These are phyloP conservation scores for Trametes polyzona DNA, from an alignment of 1,284 basidiomycete species.

Conservation along the genomic window DNA sequence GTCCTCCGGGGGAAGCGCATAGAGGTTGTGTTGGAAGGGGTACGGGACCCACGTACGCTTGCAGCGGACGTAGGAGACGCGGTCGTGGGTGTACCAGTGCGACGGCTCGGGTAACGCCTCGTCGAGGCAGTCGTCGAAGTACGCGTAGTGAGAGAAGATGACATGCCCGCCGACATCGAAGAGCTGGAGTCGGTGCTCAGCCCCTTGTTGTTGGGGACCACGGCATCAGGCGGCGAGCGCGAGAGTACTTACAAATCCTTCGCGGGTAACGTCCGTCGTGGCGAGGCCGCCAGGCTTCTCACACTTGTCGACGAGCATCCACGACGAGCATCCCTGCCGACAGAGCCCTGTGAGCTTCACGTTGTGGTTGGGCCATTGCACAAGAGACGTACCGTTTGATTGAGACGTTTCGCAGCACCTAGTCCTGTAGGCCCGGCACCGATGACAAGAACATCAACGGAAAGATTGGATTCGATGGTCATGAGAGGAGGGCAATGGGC, in stretches of 20 bases:
- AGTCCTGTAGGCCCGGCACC: not conserved
- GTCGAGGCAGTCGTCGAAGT: conserved; percentile 2
- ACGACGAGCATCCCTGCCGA: not conserved
- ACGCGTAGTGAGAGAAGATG: not conserved
- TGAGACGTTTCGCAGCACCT: not conserved
- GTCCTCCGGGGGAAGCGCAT: not conserved
- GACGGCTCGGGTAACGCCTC: not conserved
- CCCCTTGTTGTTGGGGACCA: too few species aligned
- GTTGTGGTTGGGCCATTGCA: not conserved
- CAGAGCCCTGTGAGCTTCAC: not conserved
- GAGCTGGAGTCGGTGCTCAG: not conserved
- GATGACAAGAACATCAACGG: not conserved
- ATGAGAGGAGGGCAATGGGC: too few species aligned
- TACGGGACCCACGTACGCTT: not conserved
- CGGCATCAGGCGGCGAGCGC: not conserved
- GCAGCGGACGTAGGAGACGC: conserved; percentile 1
- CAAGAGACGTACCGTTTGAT: not conserved
- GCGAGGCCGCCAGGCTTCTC: not conserved
- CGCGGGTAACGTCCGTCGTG: not conserved
- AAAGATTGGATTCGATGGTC: too few species aligned
- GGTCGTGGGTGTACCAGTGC: not conserved
- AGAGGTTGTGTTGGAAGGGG: conserved; percentile 1
- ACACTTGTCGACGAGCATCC: not conserved
- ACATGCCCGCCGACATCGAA: conserved; percentile 1
- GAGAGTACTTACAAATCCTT: not conserved